These are phyloP conservation scores for Stachybotrys chartarum DNA, from an alignment of 2,329 filamentous ascomycete species.

Conservation along the genomic window DNA sequence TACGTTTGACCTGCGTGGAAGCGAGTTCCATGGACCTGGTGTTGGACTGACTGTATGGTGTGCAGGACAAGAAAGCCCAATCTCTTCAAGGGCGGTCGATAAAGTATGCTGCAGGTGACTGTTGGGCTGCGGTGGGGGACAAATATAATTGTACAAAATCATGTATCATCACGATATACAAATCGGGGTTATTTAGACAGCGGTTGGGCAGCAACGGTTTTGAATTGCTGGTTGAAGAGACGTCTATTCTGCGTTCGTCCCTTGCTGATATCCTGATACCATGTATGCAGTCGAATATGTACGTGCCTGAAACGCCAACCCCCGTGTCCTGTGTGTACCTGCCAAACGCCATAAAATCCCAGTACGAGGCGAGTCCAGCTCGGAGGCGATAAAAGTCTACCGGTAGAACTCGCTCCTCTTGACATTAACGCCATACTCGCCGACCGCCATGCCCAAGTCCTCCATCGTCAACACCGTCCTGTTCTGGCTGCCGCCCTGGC, in stretches of 20 bases:
- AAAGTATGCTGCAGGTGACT: background rate
- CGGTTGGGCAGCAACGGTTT: background rate
- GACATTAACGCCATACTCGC: conserved; percentile 95
- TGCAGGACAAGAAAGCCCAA: conserved; percentile 51
- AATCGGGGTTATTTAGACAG: background rate
- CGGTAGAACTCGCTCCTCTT: conserved; percentile 97
- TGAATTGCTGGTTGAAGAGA: background rate
- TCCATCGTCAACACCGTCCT: conserved; percentile 97
- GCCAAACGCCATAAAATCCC: conserved; percentile 7
- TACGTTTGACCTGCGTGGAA: conserved; percentile 40
- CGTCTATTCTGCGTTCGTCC: background rate
- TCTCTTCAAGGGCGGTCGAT: conserved; percentile 32
- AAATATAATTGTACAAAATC: background rate
- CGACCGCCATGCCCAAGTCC: conserved; percentile 94
- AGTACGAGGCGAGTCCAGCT: background rate
- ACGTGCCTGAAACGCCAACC: background rate
- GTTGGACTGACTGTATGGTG: conserved; percentile 2
- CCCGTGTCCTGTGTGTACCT: background rate
- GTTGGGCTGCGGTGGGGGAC: background rate
- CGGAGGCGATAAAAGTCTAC: conserved; percentile 25
- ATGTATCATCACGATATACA: conserved; percentile 17
- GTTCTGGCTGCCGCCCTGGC: conserved; percentile 81
- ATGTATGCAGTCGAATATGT: background rate
- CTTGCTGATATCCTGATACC: background rate
- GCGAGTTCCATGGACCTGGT: too few species aligned